These are phyloP conservation scores for Trichoderma sp. DNA, from an alignment of 2,329 filamentous ascomycete species.

Conservation along the genomic window DNA sequence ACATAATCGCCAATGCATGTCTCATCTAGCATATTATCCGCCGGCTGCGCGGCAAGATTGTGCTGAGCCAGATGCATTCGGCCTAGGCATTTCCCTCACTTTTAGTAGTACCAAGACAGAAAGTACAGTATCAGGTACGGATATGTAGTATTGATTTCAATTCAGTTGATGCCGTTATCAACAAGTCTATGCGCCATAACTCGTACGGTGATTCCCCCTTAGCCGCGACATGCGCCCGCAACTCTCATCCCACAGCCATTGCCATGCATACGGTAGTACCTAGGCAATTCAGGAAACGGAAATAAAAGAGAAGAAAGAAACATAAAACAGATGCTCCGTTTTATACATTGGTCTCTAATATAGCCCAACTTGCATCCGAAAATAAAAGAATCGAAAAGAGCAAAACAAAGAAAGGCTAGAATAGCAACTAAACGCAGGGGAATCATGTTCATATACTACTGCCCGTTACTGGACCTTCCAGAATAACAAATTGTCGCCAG, in stretches of 20 bases:
- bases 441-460: conserved; percentile 6
- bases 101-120: background rate
- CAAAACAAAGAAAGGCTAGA: background rate
- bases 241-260: background rate
- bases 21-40: background rate
- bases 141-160: background rate
- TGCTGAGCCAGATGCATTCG: background rate
- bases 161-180: background rate
- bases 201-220: background rate
- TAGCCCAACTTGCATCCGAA: background rate
- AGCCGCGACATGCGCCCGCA: background rate
- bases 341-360: background rate
- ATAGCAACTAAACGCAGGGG: background rate
- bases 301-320: background rate
- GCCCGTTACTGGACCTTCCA: background rate
- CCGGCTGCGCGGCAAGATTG: background rate
- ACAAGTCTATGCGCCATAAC: background rate
- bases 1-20: conserved; percentile 5
- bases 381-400: background rate
- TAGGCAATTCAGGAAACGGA: background rate
- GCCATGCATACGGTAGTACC: background rate
- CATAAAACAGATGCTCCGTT: background rate
- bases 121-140: background rate
- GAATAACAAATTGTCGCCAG: background rate
- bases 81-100: background rate